Conservation (phyloP, 1,139 yeast species). For the Blastobotrys niveus region DNA sequence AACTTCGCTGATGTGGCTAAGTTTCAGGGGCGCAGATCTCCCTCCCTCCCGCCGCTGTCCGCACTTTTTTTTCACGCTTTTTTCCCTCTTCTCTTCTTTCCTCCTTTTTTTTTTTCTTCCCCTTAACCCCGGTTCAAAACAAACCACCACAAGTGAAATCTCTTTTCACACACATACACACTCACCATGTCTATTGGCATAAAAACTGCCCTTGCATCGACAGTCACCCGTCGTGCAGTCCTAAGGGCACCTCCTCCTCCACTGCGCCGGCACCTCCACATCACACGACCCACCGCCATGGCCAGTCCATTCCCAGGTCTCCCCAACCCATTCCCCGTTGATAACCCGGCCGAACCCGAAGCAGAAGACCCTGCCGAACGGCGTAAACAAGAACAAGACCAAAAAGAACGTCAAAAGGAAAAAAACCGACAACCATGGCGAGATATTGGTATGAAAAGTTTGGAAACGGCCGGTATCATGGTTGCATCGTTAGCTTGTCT, state of each 20-base stretch:
- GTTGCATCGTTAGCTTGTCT: conserved; percentile 66
- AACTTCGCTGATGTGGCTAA: no score
- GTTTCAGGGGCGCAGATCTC: no score
- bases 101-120: conserved; percentile 1
- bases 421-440: background rate
- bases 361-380: conserved; percentile 5
- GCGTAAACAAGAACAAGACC: conserved; percentile 4
- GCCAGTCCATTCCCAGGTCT: conserved; percentile 10
- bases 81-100: background rate
- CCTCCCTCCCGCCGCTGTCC: no score
- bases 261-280: background rate
- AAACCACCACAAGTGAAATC: no score
- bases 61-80: background rate
- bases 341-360: conserved; percentile 11
- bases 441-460: conserved; percentile 42
- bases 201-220: no score
- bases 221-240: no score
- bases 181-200: background rate
- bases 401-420: conserved; percentile 1
- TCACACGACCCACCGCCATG: background rate
- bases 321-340: conserved; percentile 13
- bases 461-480: conserved; percentile 71
- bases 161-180: background rate
- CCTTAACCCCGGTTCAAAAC: no score
- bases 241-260: background rate